Percentiles rank a stretch among this genome's conserved stretches.
phyloP scores from a whole-genome alignment of 108 stramenopile species.

The Epithemia pelagica region DNA sequence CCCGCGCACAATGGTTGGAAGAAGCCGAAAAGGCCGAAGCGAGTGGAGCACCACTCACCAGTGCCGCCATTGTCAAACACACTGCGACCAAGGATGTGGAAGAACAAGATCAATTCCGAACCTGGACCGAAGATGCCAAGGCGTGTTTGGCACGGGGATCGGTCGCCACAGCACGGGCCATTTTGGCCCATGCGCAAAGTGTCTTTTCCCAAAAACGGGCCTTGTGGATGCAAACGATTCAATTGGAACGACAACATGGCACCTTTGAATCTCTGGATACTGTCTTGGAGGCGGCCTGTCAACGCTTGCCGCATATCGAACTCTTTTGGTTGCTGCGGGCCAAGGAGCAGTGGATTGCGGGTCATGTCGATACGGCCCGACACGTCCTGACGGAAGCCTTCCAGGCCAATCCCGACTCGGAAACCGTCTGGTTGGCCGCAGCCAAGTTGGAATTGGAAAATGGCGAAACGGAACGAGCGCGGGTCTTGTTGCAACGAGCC shows the following conservation, averaged over 20 bases:
- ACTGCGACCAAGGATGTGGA: conserved; percentile 89
- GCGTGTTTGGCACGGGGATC: conserved; percentile 52
- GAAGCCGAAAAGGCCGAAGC: conserved; percentile 86
- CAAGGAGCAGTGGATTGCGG: conserved; percentile 90
- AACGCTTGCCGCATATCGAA: conserved; percentile 80
- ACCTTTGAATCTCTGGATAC: conserved; percentile 58
- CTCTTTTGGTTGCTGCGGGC: conserved; percentile 97
- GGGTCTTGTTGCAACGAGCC: conserved; percentile 79
- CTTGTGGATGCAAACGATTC: conserved; percentile 90
- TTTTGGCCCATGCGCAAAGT: conserved; percentile 70
- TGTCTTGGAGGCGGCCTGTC: conserved; percentile 78
- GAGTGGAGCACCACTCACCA: conserved; percentile 76
- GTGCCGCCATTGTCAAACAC: conserved; percentile 82
- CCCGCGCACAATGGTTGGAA: conserved; percentile 81
- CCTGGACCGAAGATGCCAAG: conserved; percentile 97
- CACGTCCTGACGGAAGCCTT: conserved; percentile 90
- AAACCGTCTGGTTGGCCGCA: conserved; percentile 94
- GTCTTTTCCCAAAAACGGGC: conserved; percentile 72
- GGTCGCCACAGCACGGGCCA: conserved; percentile 82
- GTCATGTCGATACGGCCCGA: conserved; percentile 85
- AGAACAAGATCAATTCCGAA: conserved; percentile 85
- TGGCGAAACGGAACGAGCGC: conserved; percentile 84
- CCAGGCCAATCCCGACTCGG: conserved; percentile 90
- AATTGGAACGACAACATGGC: conserved; percentile 85
- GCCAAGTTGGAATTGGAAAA: conserved; percentile 97